Base-by-base conservation (phyloP, 805 yeast species). In the Yueomyces sinensis region DNA sequence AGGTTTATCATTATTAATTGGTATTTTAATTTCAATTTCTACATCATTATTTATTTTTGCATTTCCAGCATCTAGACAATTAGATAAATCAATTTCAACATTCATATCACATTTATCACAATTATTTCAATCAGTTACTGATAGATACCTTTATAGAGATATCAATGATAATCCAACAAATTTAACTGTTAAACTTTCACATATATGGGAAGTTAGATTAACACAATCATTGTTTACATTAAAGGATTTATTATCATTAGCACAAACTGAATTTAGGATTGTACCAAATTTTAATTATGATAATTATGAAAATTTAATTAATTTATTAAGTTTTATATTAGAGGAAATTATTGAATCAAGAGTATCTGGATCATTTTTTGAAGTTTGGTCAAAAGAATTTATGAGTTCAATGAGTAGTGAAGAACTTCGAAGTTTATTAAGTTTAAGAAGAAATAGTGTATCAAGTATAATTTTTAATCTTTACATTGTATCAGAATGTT, bases 31-130 rank as follows among this genome's bases (percentile, higher is more conserved):
- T 0, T 49, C 71, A 0, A 50, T 64, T 18, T 42, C 61, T 2
- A 46, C 62, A 5, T 65, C 62, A 36, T 66, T 72, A 69, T 31
- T 65, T 1, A 43, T 67, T 13, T 68, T 73, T 72, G 68, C 74
- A 1, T 66, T 65, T 43, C 55, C 55, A 17, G 67, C 72, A 3
- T 58, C 64, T 29, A 52, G 50, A 9, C 70, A 66, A 35, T 50
- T 67, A 4, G 56, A 64, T 24, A 36, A 50, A 2, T 60, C 70
- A 0, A 45, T 61, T 16, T 49, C 71, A 0, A 52, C 59, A 1
- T 39, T 68, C 27, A 42, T 69, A 9, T 49, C 59, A 4, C 65
- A 68, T 39, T 49, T 68, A 17, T 58, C 66, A 7, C 66, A 65
- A 40, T 61, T 68, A 1, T 69, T 66, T 40, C 72, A 66, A 39